Percentiles rank a stretch among this genome's conserved stretches.
Evolutionary conservation across 208 protist genomes (phyloP).

Genomic region (Phytomonas francai): DNA sequence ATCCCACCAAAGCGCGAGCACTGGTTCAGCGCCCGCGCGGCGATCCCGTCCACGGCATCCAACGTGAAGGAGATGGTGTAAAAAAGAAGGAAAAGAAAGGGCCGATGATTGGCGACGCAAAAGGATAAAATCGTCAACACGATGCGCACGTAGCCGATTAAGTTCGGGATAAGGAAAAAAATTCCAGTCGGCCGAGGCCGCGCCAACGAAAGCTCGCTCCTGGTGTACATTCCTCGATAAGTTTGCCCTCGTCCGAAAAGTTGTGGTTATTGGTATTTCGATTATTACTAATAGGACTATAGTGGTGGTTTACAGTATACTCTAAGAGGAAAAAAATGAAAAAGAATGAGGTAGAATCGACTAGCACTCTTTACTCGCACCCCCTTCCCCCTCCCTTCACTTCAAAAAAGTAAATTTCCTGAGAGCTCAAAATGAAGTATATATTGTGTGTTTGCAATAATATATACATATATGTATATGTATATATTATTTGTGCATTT

Average conservation of each 20-base stretch:
- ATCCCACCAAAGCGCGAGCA: slow-evolving; percentile 89
- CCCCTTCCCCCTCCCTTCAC: neutral
- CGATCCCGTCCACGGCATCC: slow-evolving; percentile 87
- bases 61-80: slow-evolving; percentile 84
- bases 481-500: no score
- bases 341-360: neutral
- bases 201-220: no score
- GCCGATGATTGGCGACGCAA: slow-evolving; percentile 51
- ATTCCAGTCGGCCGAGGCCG: slow-evolving; percentile 18
- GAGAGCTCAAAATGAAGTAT: slow-evolving; percentile 9
- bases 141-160: slow-evolving; percentile 89
- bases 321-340: slow-evolving; percentile 9
- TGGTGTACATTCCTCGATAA: slow-evolving; percentile 12
- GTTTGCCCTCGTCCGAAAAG: slow-evolving; percentile 5
- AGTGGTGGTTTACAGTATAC: neutral
- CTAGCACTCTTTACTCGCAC: neutral
- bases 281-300: neutral
- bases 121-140: slow-evolving; percentile 62
- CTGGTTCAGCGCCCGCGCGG: slow-evolving; percentile 81
- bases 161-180: slow-evolving; percentile 84
- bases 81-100: slow-evolving; percentile 52
- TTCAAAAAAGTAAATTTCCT: neutral
- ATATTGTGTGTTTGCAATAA: no score
- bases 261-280: slow-evolving; percentile 10
- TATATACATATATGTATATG: no score